These are phyloP conservation scores for Apostasia ramifera DNA, from an alignment of 106 monocot species.

Conservation along the genomic window DNA sequence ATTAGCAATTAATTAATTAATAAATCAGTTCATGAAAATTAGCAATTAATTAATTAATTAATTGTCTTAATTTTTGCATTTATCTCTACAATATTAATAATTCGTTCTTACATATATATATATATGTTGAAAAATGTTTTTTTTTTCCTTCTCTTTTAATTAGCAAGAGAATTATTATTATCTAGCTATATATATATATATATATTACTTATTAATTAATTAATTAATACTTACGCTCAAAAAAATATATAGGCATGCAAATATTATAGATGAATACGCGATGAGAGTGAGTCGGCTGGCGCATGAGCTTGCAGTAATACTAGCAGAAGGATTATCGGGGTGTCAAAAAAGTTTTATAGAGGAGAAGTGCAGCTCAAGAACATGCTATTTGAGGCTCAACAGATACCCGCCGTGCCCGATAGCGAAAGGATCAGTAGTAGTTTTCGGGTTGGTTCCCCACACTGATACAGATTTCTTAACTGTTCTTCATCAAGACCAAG, in stretches of 20 bases:
- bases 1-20: background rate
- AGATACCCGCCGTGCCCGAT: conserved; percentile 30
- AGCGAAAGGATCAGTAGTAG: background rate
- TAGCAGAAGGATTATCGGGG: conserved; percentile 24
- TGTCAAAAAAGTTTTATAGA: conserved; percentile 4
- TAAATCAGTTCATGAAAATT: background rate
- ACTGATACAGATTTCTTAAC: conserved; percentile 49
- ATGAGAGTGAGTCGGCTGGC: conserved; percentile 15
- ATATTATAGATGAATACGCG: conserved; percentile 26
- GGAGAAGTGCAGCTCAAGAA: conserved; percentile 21
- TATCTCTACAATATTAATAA: background rate
- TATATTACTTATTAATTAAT: too few relatives aligned
- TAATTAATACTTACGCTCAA: too few relatives aligned
- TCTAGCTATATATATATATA: too few relatives aligned
- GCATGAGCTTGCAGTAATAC: conserved; percentile 12
- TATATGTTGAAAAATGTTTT: too few relatives aligned
- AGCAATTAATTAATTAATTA: too few relatives aligned
- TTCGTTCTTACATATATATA: background rate
- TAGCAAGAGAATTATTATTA: too few relatives aligned
- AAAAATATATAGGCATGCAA: conserved; percentile 7
- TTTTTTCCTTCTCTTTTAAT: too few relatives aligned
- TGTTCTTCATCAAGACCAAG: conserved; percentile 33
- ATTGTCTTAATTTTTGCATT: background rate
- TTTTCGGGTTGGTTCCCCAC: conserved; percentile 27
- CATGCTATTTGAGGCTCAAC: conserved; percentile 37